A percentile compares a stretch with the other conserved stretches of the same genome.
phyloP scores from a whole-genome alignment of 495 filamentous ascomycete species.

The Cryomyces minteri region DNA sequence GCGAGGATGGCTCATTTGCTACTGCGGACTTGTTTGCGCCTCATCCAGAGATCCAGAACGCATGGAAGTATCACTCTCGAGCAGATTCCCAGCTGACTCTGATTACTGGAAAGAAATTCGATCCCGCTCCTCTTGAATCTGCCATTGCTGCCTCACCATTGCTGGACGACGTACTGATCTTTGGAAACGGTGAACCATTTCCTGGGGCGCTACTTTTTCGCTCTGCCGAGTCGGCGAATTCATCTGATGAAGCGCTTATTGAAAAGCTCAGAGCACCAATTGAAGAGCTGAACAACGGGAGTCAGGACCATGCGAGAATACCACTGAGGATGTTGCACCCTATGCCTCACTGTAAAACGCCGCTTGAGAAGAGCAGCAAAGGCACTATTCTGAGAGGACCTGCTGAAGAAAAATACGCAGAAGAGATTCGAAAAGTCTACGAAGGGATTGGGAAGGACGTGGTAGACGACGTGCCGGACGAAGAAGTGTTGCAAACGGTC shows the following conservation, averaged over 20 bases:
- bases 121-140: slow-evolving; percentile 41
- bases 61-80: slow-evolving; percentile 41
- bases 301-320: slow-evolving; percentile 25
- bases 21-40: slow-evolving; percentile 38
- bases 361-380: slow-evolving; percentile 33
- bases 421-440: slow-evolving; percentile 26
- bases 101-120: slow-evolving; percentile 50
- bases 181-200: slow-evolving; percentile 26
- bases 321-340: slow-evolving; percentile 26
- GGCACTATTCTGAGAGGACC: slow-evolving; percentile 28
- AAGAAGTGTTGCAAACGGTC: slow-evolving; percentile 13
- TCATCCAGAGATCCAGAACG: slow-evolving; percentile 30
- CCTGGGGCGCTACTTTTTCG: slow-evolving; percentile 27
- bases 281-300: slow-evolving; percentile 20
- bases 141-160: slow-evolving; percentile 17
- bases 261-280: slow-evolving; percentile 20
- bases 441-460: background rate
- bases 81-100: slow-evolving; percentile 42
- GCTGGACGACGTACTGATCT: slow-evolving; percentile 27
- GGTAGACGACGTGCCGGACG: slow-evolving; percentile 7
- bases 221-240: slow-evolving; percentile 1
- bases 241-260: slow-evolving; percentile 12
- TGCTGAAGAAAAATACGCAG: slow-evolving; percentile 22
- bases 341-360: slow-evolving; percentile 11
- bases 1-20: slow-evolving; percentile 36